Evolutionary conservation across 768 basidiomycete species (phyloP).

Genomic region (Pleurotus ostreatus): DNA sequence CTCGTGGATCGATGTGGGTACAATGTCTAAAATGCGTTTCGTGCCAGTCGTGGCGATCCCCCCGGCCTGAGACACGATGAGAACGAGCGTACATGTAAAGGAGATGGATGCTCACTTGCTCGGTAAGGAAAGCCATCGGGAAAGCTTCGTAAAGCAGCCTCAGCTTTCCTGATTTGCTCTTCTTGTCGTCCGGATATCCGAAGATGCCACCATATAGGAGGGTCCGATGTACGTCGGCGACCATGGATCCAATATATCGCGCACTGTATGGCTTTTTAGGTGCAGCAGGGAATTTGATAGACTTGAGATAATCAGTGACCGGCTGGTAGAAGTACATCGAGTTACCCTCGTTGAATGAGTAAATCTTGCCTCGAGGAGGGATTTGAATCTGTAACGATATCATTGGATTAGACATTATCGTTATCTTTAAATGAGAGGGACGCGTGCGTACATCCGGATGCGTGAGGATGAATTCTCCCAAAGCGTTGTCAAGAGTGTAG

Average conservation of each 20-base stretch:
- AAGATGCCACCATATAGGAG: constrained; percentile 98
- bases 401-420: neutral
- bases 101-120: constrained; percentile 56
- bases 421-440: neutral
- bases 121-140: constrained; percentile 94
- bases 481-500: constrained; percentile 91
- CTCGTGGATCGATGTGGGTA: constrained; percentile 83
- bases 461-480: constrained; percentile 98
- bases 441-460: constrained; percentile 75
- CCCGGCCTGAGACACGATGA: constrained; percentile 62
- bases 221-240: constrained; percentile 96
- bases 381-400: constrained; percentile 69
- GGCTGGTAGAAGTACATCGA: constrained; percentile 89
- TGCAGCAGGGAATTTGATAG: constrained; percentile 83
- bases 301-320: constrained; percentile 77
- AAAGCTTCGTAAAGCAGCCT: constrained; percentile 95
- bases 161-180: constrained; percentile 93
- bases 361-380: constrained; percentile 94
- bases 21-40: constrained; percentile 89
- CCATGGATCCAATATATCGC: constrained; percentile 98
- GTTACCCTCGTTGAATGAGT: constrained; percentile 99
- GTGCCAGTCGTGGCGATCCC: constrained; percentile 95
- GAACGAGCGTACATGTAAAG: neutral
- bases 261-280: constrained; percentile 86
- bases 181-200: constrained; percentile 97